Evolutionary conservation across 768 basidiomycete genomes (phyloP), one percentile per base, ranked within the genome.

Genomic region (Clavulina sp.): DNA sequence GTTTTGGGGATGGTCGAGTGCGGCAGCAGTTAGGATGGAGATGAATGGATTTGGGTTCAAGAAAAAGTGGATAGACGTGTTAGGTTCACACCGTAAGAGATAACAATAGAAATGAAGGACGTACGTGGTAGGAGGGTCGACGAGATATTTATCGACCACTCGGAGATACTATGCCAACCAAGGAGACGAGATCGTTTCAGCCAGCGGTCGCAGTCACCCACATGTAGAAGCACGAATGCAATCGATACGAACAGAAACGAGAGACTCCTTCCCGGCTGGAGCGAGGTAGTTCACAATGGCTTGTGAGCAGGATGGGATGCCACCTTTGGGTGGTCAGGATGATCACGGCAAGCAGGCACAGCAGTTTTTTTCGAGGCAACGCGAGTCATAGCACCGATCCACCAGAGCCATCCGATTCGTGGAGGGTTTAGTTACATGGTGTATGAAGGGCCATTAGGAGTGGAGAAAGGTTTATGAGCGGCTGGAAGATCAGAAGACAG

Each of bases 141-240:
- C 78, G 28, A 80, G 81, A 63, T 72, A 81, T 62, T 80, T 83
- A 66, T 84, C 81, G 23, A 81, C 78, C 49, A 84, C 78, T 49
- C 78, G 73, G 9, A 84, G 65, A 62, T 77, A 71, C 81, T 84
- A 57, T 26, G 43, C n/a, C 41, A 33, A 18, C 38, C 3, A 43
- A 46, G 44, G 33, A 54, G 59, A 50, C 47, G 52, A 52, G 52
- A n/a, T 41, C 57, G 54, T 52, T 54, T 55, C 46, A 48, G 50
- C 36, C 46, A 26, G 5, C 21, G 52, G 52, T n/a, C n/a, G n/a
- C n/a, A n/a, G n/a, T n/a, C n/a, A n/a, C n/a, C n/a, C n/a, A n/a
- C n/a, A n/a, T n/a, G n/a, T n/a, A n/a, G 43, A 52, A 46, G 34
- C 41, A 46, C 32, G 43, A 23, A 23, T 7, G 21, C 9, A n/a